These are phyloP conservation scores for Annulohypoxylon moriforme DNA, from an alignment of 495 filamentous ascomycete species.

Conservation along the genomic window DNA sequence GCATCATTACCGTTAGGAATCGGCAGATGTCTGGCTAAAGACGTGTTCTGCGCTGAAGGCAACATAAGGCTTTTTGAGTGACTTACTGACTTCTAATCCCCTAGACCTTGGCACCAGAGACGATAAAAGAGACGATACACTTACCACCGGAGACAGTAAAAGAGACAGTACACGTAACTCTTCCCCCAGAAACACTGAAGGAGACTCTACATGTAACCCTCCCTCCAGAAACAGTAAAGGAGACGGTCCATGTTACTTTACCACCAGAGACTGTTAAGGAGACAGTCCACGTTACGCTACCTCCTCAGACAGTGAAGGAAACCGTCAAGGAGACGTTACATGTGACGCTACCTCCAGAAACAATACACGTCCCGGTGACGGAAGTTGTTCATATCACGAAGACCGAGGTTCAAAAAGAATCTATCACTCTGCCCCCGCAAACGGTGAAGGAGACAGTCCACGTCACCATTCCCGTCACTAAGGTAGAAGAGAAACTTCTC, in stretches of 20 bases:
- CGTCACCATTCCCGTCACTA: slow-evolving; percentile 32
- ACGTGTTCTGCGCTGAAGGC: not conserved
- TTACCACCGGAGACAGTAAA: slow-evolving; percentile 27
- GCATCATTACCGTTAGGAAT: not conserved
- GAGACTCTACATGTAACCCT: slow-evolving; percentile 18
- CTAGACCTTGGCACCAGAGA: slow-evolving; percentile 27
- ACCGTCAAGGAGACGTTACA: slow-evolving; percentile 32
- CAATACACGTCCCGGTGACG: slow-evolving; percentile 31
- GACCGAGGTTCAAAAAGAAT: slow-evolving; percentile 25
- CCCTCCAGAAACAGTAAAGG: slow-evolving; percentile 22
- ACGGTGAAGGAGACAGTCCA: slow-evolving; percentile 38
- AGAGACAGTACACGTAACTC: slow-evolving; percentile 24
- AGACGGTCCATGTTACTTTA: slow-evolving; percentile 21
- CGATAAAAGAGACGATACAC: slow-evolving; percentile 24
- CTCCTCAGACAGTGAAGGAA: slow-evolving; percentile 23
- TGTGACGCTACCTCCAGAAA: slow-evolving; percentile 20
- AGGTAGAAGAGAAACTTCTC: slow-evolving; percentile 40
- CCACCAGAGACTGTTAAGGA: slow-evolving; percentile 27
- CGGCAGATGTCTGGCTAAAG: not conserved
- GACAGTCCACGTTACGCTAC: slow-evolving; percentile 18
- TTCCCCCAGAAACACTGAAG: slow-evolving; percentile 24
- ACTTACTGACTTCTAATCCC: slow-evolving; percentile 7
- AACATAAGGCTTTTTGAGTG: not conserved
- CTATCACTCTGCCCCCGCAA: slow-evolving; percentile 28
- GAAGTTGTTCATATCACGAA: slow-evolving; percentile 30